phyloP scores from a whole-genome alignment of 1,284 basidiomycete species.

The Leccinum insolens region DNA sequence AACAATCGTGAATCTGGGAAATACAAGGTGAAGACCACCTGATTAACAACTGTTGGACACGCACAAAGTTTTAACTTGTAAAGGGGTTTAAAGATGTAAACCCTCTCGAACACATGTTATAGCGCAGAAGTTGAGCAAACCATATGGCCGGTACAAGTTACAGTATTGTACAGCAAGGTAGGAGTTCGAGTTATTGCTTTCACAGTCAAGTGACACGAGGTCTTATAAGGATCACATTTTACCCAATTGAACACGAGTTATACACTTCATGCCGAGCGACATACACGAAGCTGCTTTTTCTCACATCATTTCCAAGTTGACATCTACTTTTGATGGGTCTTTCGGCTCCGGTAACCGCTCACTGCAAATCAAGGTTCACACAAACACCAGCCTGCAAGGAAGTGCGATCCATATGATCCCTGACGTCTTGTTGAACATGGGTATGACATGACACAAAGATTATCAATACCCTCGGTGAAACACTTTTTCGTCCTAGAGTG shows the following conservation, averaged over 20 bases:
- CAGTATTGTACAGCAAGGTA: not conserved
- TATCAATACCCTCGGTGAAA: not conserved
- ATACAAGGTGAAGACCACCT: not conserved
- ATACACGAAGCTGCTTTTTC: not conserved
- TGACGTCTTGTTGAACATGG: not conserved
- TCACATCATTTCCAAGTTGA: not conserved
- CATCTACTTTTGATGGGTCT: not conserved
- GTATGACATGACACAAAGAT: not conserved
- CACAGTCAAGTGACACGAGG: not conserved
- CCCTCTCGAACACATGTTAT: not conserved
- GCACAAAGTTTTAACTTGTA: not conserved
- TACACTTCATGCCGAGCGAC: not conserved
- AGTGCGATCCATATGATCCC: not conserved
- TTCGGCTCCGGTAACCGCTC: not conserved
- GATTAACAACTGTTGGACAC: not conserved
- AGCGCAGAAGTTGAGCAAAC: not conserved
- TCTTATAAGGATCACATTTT: not conserved
- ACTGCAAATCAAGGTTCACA: not conserved
- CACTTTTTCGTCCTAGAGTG: not conserved
- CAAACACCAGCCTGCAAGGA: not conserved
- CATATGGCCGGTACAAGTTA: not conserved
- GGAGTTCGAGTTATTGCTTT: not conserved
- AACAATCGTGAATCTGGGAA: not conserved
- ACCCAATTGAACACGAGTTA: not conserved
- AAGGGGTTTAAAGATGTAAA: not conserved